These are phyloP conservation scores for Trapa incisa DNA, from an alignment of 345 rosid species.

Conservation along the genomic window DNA sequence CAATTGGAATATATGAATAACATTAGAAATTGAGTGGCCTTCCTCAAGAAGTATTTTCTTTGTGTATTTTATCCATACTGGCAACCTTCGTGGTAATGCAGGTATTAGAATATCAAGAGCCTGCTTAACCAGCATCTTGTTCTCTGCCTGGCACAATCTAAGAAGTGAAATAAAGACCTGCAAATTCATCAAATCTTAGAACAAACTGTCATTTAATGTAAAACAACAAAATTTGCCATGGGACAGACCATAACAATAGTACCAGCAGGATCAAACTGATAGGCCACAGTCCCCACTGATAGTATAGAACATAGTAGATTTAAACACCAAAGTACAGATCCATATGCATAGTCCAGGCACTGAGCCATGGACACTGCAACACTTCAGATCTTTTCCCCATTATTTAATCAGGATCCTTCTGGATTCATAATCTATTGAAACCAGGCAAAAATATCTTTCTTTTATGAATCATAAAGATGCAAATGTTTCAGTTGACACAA, in stretches of 20 bases:
- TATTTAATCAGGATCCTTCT: too few species aligned
- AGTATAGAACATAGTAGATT: not conserved
- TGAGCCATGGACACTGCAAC: too few species aligned
- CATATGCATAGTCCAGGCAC: too few species aligned
- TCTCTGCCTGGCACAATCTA: slow-evolving; percentile 96
- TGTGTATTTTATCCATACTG: slow-evolving; percentile 96
- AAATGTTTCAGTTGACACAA: not conserved
- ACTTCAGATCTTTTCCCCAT: too few species aligned
- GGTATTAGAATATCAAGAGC: slow-evolving; percentile 99
- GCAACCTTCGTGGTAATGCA: slow-evolving; percentile 94
- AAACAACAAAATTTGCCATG: not conserved
- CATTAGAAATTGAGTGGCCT: slow-evolving; percentile 89
- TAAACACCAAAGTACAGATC: not conserved
- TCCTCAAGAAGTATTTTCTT: slow-evolving; percentile 97
- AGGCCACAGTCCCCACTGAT: not conserved
- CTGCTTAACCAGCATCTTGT: slow-evolving; percentile 93
- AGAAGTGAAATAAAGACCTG: slow-evolving; percentile 99
- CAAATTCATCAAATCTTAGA: slow-evolving; percentile 7
- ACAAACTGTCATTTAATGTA: not conserved
- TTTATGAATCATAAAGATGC: too few species aligned
- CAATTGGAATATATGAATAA: slow-evolving; percentile 97
- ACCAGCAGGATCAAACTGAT: not conserved
- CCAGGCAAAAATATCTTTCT: too few species aligned
- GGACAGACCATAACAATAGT: too few species aligned
- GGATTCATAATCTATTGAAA: not conserved